phyloP scores from a whole-genome alignment of 352 stramenopile genomes.

The Globisporangium abappressorium region DNA sequence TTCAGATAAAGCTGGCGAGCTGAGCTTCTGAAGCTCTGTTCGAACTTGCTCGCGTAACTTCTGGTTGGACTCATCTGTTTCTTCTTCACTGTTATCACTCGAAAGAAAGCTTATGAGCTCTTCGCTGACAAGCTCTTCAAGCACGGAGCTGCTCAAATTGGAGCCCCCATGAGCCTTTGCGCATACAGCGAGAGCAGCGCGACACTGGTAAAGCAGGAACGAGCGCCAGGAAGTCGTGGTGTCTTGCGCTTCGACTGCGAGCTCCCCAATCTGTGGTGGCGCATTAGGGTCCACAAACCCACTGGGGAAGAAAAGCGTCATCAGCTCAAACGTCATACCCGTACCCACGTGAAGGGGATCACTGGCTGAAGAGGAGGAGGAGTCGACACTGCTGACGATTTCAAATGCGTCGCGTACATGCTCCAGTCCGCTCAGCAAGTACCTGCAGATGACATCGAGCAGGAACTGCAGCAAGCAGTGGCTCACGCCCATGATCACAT shows the following conservation, averaged over 20 bases:
- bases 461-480: constrained; percentile 46
- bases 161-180: neutral
- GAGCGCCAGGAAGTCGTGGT: constrained; percentile 38
- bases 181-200: neutral
- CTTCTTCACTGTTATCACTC: neutral
- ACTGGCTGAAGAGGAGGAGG: neutral
- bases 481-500: constrained; percentile 15
- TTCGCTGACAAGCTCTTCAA: constrained; percentile 18
- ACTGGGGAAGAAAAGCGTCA: constrained; percentile 34
- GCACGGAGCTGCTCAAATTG: neutral
- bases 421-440: constrained; percentile 56
- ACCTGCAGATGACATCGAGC: constrained; percentile 45
- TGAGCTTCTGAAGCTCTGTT: neutral
- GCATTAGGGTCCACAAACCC: constrained; percentile 27
- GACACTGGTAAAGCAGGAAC: constrained; percentile 46
- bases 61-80: neutral
- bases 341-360: neutral
- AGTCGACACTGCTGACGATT: neutral
- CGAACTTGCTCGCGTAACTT: constrained; percentile 12
- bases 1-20: too few species aligned
- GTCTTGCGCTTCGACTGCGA: constrained; percentile 45
- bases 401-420: constrained; percentile 27
- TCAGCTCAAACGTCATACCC: constrained; percentile 15
- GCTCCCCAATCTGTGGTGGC: constrained; percentile 41
- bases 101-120: neutral